Conservation (phyloP, 2,329 filamentous ascomycete species). For the Claviceps capensis region DNA sequence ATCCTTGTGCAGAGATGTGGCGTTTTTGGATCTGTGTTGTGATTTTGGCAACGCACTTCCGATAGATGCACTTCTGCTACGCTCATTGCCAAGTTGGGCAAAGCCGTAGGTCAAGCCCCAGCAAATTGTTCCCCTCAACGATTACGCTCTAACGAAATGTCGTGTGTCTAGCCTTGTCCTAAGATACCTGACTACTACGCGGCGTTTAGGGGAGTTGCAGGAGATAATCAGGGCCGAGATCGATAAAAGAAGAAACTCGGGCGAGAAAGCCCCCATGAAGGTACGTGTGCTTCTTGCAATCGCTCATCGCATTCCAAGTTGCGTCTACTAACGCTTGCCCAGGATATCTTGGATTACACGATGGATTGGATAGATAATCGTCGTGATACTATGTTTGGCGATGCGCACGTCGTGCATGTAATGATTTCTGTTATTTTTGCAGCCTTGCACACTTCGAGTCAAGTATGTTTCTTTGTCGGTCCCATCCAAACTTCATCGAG, state of each 20-base stretch:
- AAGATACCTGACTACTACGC: slow-evolving; percentile 1
- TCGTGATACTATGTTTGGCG: neutral
- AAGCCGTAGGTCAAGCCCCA: slow-evolving; percentile 3
- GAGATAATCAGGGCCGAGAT: slow-evolving; percentile 5
- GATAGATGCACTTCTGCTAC: slow-evolving; percentile 6
- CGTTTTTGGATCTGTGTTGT: slow-evolving; percentile 7
- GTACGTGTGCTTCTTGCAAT: neutral
- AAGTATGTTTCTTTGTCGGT: slow-evolving; percentile 1
- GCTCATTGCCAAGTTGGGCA: slow-evolving; percentile 3
- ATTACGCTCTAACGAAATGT: neutral
- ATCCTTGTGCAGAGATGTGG: slow-evolving; percentile 5
- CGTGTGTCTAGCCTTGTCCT: slow-evolving; percentile 1
- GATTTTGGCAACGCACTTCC: slow-evolving; percentile 6
- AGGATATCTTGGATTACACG: slow-evolving; percentile 8
- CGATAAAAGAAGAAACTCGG: neutral
- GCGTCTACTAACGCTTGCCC: neutral
- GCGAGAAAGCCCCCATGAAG: slow-evolving; percentile 5
- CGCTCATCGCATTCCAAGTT: neutral
- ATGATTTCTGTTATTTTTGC: slow-evolving; percentile 7
- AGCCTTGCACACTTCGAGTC: slow-evolving; percentile 8
- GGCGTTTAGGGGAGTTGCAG: slow-evolving; percentile 1
- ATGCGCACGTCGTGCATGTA: slow-evolving; percentile 5
- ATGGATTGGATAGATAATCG: slow-evolving; percentile 7
- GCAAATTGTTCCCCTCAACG: neutral
- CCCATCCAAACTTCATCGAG: too few relatives aligned